phyloP scores from a whole-genome alignment of 2,329 filamentous ascomycete species.

The Sclerotinia subarctica region DNA sequence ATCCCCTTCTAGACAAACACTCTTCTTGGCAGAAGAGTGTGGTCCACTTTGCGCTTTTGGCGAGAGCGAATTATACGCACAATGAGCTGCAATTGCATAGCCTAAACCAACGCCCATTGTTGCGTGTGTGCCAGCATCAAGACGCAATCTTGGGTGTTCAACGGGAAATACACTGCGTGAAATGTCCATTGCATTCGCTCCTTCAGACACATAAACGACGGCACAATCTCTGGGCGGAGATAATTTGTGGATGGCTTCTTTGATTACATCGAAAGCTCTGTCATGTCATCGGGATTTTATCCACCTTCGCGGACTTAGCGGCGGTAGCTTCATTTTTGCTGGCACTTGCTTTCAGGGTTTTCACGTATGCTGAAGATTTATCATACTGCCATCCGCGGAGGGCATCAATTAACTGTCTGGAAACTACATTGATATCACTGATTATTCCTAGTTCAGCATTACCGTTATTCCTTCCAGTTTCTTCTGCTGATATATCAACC shows the following conservation, averaged over 20 bases:
- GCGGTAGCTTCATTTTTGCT: constrained; percentile 48
- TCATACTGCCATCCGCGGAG: constrained; percentile 47
- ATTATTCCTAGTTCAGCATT: constrained; percentile 48
- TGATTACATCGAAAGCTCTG: constrained; percentile 52
- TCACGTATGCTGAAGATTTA: constrained; percentile 38
- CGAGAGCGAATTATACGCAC: constrained; percentile 49
- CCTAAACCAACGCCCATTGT: constrained; percentile 59
- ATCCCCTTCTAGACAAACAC: constrained; percentile 55
- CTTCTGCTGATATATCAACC: constrained; percentile 52
- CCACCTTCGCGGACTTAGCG: constrained; percentile 42
- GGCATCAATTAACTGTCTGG: constrained; percentile 44
- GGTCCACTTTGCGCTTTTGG: constrained; percentile 39
- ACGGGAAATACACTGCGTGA: constrained; percentile 53
- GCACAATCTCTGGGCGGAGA: constrained; percentile 46
- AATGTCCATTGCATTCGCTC: constrained; percentile 61
- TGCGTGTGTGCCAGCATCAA: constrained; percentile 57
- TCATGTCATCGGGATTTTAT: constrained; percentile 46
- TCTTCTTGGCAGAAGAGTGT: constrained; percentile 44
- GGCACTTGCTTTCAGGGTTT: constrained; percentile 39
- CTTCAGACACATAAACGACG: constrained; percentile 56
- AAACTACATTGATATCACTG: constrained; percentile 50
- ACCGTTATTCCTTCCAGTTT: constrained; percentile 51
- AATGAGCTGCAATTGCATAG: constrained; percentile 55
- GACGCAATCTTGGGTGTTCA: constrained; percentile 51
- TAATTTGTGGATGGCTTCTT: constrained; percentile 45